A percentile compares a stretch with the other conserved stretches of the same genome.
phyloP scores from a whole-genome alignment of 108 stramenopile species.

The Cyclotella sp. region DNA sequence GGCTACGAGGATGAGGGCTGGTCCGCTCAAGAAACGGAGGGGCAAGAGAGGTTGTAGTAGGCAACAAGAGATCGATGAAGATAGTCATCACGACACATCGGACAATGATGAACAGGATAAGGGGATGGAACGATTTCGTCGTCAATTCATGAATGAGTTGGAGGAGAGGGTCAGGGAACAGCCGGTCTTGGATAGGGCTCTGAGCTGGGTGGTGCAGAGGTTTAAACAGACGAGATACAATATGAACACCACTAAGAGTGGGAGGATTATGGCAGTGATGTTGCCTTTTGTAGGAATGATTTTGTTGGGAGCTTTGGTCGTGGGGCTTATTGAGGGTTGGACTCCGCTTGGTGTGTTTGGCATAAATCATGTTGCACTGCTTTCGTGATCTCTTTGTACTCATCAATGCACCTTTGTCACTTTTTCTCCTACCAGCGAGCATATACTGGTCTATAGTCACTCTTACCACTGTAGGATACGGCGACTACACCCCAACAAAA shows the following conservation, averaged over 20 bases:
- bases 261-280: conserved; percentile 66
- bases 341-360: conserved; percentile 37
- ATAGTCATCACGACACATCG: conserved; percentile 3
- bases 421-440: conserved; percentile 43
- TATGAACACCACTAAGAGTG: conserved; percentile 64
- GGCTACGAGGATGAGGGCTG: conserved; percentile 68
- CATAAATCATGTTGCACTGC: neutral
- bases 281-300: conserved; percentile 84
- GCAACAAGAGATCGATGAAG: neutral
- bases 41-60: conserved; percentile 1
- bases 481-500: conserved; percentile 75
- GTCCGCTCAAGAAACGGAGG: conserved; percentile 13
- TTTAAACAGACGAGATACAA: conserved; percentile 58
- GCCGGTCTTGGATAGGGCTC: conserved; percentile 32
- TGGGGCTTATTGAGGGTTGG: conserved; percentile 86
- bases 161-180: conserved; percentile 46
- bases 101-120: conserved; percentile 19
- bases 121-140: conserved; percentile 26
- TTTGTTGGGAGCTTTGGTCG: conserved; percentile 70
- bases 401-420: neutral
- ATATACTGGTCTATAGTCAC: conserved; percentile 87
- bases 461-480: conserved; percentile 82
- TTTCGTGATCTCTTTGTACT: neutral
- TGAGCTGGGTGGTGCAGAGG: conserved; percentile 16
- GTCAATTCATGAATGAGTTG: conserved; percentile 48